phyloP scores from a whole-genome alignment of 345 rosid species.

The Eucalyptus fibrosa region DNA sequence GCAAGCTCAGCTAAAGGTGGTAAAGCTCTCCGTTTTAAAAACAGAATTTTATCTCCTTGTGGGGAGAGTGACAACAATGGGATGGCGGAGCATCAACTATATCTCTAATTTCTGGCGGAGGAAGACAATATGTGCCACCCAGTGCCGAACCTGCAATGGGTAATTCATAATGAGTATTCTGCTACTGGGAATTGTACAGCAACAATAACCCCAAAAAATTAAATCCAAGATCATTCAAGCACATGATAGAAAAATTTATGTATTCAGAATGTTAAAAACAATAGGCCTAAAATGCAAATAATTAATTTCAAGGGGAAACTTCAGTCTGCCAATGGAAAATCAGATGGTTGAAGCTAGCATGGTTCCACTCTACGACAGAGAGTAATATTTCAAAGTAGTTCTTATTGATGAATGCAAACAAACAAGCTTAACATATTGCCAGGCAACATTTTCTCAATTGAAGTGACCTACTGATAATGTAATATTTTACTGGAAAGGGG shows the following conservation, averaged over 20 bases:
- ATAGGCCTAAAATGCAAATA: background rate
- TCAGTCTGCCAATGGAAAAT: background rate
- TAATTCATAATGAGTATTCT: background rate
- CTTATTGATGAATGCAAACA: background rate
- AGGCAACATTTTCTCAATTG: background rate
- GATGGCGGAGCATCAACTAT: slow-evolving; percentile 95
- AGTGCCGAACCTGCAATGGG: slow-evolving; percentile 3
- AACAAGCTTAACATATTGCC: background rate
- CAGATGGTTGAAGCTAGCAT: background rate
- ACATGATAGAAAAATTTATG: background rate
- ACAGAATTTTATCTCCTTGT: slow-evolving; percentile 66
- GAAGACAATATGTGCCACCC: slow-evolving; percentile 53
- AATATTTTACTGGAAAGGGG: background rate
- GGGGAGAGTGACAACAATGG: slow-evolving; percentile 89
- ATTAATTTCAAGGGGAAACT: background rate
- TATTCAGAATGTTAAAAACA: background rate
- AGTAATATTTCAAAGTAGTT: background rate
- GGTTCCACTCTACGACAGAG: background rate
- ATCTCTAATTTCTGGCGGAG: slow-evolving; percentile 76
- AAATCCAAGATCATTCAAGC: background rate
- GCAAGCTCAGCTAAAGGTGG: slow-evolving; percentile 84
- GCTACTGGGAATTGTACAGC: background rate
- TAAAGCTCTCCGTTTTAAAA: slow-evolving; percentile 80
- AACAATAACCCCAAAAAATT: background rate
- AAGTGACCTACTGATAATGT: background rate